These are phyloP conservation scores for Linderniella brevidens DNA, from an alignment of 257 asterid species.

Conservation along the genomic window DNA sequence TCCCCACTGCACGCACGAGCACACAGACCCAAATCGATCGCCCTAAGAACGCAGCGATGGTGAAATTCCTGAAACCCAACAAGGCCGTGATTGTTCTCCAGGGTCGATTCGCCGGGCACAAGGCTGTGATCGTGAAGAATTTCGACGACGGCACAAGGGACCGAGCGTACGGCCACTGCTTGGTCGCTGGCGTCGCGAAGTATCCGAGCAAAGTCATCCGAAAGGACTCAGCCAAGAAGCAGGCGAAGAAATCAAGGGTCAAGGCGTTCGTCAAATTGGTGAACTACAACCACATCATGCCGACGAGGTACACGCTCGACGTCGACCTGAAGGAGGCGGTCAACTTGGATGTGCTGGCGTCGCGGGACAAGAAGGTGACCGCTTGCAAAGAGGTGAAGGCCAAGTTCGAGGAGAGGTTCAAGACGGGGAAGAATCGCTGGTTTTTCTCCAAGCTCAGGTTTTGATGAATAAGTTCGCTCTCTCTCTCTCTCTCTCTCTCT, in stretches of 20 bases:
- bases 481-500: too few relatives aligned
- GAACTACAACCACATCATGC: conserved; percentile 26
- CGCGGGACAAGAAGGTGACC: conserved; percentile 24
- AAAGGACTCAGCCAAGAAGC: conserved; percentile 20
- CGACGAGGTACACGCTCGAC: conserved; percentile 27
- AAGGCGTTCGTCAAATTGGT: conserved; percentile 23
- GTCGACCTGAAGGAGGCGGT: conserved; percentile 23
- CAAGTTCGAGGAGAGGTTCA: conserved; percentile 22
- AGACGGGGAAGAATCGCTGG: conserved; percentile 27
- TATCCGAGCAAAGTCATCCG: conserved; percentile 25
- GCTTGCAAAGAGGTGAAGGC: conserved; percentile 22
- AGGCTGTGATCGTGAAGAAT: conserved; percentile 21
- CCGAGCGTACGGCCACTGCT: conserved; percentile 25
- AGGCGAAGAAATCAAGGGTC: conserved; percentile 24
- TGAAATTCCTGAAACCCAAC: conserved; percentile 21
- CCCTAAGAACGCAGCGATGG: too few relatives aligned
- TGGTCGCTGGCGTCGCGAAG: conserved; percentile 24
- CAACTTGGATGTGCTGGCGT: conserved; percentile 12
- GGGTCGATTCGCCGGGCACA: conserved; percentile 21
- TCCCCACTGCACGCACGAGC: too few relatives aligned
- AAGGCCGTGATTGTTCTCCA: conserved; percentile 26
- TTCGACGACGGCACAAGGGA: conserved; percentile 25
- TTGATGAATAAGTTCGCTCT: too few relatives aligned
- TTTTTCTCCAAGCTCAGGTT: conserved; percentile 25
- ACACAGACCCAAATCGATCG: too few relatives aligned